Evolutionary conservation across 495 filamentous ascomycete species (phyloP).

Genomic region (Talaromyces borbonicus): DNA sequence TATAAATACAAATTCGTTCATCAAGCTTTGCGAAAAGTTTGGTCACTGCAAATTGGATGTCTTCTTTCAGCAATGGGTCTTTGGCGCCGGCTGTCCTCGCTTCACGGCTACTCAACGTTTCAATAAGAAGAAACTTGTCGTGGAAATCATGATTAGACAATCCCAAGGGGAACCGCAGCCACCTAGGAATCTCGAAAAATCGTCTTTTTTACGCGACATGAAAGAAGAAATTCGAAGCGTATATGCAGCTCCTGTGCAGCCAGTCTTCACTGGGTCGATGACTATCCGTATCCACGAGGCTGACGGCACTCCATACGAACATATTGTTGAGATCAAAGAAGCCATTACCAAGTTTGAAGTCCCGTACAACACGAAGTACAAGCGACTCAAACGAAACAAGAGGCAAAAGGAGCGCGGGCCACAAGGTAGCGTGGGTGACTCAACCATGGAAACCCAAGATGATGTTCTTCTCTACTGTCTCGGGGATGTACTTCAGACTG

Average conservation of each 20-base stretch:
- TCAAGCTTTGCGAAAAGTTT: constrained; percentile 72
- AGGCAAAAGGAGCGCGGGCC: constrained; percentile 70
- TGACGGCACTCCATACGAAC: constrained; percentile 96
- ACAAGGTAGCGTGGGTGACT: constrained; percentile 51
- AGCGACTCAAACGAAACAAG: constrained; percentile 85
- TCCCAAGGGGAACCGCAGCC: constrained; percentile 49
- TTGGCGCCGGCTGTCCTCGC: constrained; percentile 74
- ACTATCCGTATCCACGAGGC: constrained; percentile 97
- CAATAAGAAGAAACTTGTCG: constrained; percentile 94
- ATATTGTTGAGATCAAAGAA: constrained; percentile 92
- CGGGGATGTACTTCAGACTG: constrained; percentile 77
- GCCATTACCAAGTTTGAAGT: constrained; percentile 76
- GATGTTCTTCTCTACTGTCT: constrained; percentile 86
- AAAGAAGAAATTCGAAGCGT: constrained; percentile 67
- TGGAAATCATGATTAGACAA: constrained; percentile 87
- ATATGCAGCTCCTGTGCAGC: constrained; percentile 58
- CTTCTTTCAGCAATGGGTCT: constrained; percentile 92
- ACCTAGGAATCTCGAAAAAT: constrained; percentile 47
- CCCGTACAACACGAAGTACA: constrained; percentile 98
- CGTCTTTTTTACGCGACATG: constrained; percentile 70
- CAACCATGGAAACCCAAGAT: constrained; percentile 58
- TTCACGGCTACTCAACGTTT: constrained; percentile 81
- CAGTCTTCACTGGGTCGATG: constrained; percentile 88
- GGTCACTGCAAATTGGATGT: constrained; percentile 73
- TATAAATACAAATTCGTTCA: constrained; percentile 64